Evolutionary conservation across 116 monocot genomes (phyloP), one percentile per base, ranked within the genome.

Genomic region (Iris pallida): DNA sequence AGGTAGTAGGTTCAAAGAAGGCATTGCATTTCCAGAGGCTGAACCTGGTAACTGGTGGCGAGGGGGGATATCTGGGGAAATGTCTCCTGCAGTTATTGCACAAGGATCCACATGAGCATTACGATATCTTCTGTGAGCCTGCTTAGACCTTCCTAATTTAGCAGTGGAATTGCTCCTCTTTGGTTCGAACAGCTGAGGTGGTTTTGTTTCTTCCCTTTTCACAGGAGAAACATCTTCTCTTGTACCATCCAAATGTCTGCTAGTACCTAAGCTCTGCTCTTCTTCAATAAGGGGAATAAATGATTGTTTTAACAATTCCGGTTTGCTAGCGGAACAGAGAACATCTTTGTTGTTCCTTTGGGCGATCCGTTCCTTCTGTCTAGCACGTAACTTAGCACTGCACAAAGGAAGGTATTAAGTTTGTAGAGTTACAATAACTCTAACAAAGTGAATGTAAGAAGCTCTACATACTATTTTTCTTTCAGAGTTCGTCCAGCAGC

Each of bases 331-430:
- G 20, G 68, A 51, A 87, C 5, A 55, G 75, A 58, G 51, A 64
- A 69, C 16, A 48, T 71, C 83, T 14, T 51, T 49, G 43, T 55
- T 68, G 16, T 75, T 69, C 75, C 89, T 84, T 58, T 16, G 73
- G 20, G 89, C 82, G 58, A 96, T 80, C 45, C 96, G 72, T 18
- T 96, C 92, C 65, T 89, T 96, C 77, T 96, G 96, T 63, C 89
- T 78, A 20, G 89, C 79, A 56, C 96, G 96, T 2, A 96, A 82
- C 78, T 79, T 92, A 47, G 79, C 68, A 73, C 96, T 96, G 82
- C 65, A 66, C 68, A 18, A 8, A 45, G 43, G 73, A 67, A 43
- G 44, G 65, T 47, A 79, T 53, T 8, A 82, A 63, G 44, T 44
- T 66, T 57, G 7, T n/a, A 51, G 40, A 30, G 59, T 20, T 65